Evolutionary conservation across 495 filamentous ascomycete species (phyloP), one percentile per base, ranked within the genome.

Genomic region (Peziza echinospora): DNA sequence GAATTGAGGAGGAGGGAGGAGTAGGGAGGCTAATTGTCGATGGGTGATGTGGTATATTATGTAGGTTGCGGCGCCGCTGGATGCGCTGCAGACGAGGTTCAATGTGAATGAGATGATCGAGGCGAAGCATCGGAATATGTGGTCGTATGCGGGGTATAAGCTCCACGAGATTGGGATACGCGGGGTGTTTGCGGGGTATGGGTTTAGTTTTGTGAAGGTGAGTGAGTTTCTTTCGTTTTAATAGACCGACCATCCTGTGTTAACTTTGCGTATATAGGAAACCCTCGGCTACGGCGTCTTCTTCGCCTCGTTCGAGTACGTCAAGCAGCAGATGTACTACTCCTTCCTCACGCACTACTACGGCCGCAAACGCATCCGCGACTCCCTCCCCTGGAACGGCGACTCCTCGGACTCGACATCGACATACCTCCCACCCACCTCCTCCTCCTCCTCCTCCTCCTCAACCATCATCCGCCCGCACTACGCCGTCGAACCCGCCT

Each of bases 271-370:
- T 5, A 13, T 16, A 19, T 22, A 50, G 53, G 85, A 93, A 58
- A 73, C 81, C 13, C 64, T 89, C 23, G 85, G 85, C 1, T 80
- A 76, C 54, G 85, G 76, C 7, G 61, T 82, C 13, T 93, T 93
- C 65, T 93, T 93, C 62, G 72, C 75, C 25, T 72, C 72, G 0
- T 93, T 93, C 53, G 85, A 93, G 62, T 85, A 75, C 44, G 64
- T 91, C 53, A 92, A 93, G 59, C 77, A 78, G 7, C 85, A 93
- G 59, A 68, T 67, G 8, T 93, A 85, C 63, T 89, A 89, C 61
- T 68, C 64, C 13, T 93, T 84, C 56, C 66, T 91, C 25, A 75
- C 73, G 19, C 73, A 72, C 63, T 84, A 78, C 53, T 93, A 93
- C 54, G 77, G 81, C 8, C 68, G 68, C 1, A 62, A 62, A 9